phyloP scores from a whole-genome alignment of 805 yeast genomes.

The Zygosaccharomyces lentus region DNA sequence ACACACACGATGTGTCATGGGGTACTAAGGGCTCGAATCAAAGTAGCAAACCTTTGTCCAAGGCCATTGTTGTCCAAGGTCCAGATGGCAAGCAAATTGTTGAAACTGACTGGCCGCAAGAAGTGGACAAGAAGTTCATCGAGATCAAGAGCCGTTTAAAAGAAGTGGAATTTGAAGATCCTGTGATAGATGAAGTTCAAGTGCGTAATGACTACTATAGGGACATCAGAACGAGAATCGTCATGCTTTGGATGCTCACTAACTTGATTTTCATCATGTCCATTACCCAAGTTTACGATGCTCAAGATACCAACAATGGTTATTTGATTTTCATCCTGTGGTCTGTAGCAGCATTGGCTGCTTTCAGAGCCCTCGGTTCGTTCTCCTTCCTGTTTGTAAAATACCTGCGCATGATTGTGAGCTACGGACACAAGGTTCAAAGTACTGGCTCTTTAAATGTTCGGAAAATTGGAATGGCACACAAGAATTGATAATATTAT shows the following conservation, averaged over 20 bases:
- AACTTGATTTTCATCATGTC: constrained; percentile 82
- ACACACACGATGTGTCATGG: constrained; percentile 98
- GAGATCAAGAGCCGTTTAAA: constrained; percentile 37
- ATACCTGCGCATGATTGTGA: constrained; percentile 39
- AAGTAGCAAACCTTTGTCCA: constrained; percentile 64
- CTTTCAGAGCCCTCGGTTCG: constrained; percentile 81
- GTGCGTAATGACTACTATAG: constrained; percentile 80
- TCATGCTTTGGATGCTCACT: constrained; percentile 86
- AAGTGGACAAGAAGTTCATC: constrained; percentile 36
- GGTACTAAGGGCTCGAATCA: constrained; percentile 95
- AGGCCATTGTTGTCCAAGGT: constrained; percentile 75
- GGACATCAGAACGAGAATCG: constrained; percentile 91
- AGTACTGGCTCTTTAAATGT: constrained; percentile 31
- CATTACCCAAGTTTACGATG: constrained; percentile 73
- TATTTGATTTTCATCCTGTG: constrained; percentile 83
- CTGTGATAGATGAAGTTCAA: constrained; percentile 29
- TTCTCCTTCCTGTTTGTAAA: constrained; percentile 53
- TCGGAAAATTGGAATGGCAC: constrained; percentile 20
- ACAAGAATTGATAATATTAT: constrained; percentile 5
- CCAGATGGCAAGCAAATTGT: constrained; percentile 82
- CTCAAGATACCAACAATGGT: constrained; percentile 62
- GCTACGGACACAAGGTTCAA: constrained; percentile 39
- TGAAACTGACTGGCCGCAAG: constrained; percentile 46
- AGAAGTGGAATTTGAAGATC: constrained; percentile 32
- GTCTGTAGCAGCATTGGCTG: constrained; percentile 84